Conservation (phyloP, 169 alveolate species). For the Cardiosporidium cionae region DNA sequence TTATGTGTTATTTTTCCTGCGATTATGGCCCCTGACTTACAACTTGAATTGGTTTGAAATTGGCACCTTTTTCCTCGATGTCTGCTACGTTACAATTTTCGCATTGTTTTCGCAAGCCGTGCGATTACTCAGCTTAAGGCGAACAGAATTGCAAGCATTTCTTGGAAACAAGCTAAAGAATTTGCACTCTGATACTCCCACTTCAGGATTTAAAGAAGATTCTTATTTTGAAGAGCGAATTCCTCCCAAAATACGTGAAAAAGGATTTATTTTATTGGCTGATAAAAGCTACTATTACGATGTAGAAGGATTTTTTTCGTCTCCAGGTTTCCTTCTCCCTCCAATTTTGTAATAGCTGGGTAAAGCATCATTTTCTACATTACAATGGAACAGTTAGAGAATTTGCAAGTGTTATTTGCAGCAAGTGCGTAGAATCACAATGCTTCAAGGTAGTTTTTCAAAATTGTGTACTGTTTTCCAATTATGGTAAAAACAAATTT, state of each 20-base stretch:
- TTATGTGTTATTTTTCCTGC: constrained; percentile 6
- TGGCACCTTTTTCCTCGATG: constrained; percentile 22
- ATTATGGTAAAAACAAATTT: too few species aligned
- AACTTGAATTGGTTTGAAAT: constrained; percentile 13
- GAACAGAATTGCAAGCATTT: constrained; percentile 31
- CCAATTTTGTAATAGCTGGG: not conserved
- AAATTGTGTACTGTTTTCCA: too few species aligned
- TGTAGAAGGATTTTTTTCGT: constrained; percentile 11
- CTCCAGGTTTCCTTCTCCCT: constrained; percentile 16
- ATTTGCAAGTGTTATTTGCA: too few species aligned
- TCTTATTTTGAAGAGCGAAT: not conserved
- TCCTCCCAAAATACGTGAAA: not conserved
- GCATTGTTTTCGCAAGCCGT: constrained; percentile 24
- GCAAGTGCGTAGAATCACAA: too few species aligned
- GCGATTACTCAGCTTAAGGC: constrained; percentile 27
- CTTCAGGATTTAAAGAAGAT: not conserved
- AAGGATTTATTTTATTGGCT: not conserved
- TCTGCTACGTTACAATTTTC: constrained; percentile 14
- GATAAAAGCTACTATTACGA: not conserved
- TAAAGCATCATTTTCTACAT: too few species aligned
- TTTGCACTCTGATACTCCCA: not conserved
- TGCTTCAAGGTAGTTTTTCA: too few species aligned
- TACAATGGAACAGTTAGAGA: too few species aligned
- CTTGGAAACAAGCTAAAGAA: constrained; percentile 16
- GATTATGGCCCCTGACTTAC: constrained; percentile 32